Base-by-base conservation (phyloP, 169 alveolate genomes). In the Plasmodium inui region DNA sequence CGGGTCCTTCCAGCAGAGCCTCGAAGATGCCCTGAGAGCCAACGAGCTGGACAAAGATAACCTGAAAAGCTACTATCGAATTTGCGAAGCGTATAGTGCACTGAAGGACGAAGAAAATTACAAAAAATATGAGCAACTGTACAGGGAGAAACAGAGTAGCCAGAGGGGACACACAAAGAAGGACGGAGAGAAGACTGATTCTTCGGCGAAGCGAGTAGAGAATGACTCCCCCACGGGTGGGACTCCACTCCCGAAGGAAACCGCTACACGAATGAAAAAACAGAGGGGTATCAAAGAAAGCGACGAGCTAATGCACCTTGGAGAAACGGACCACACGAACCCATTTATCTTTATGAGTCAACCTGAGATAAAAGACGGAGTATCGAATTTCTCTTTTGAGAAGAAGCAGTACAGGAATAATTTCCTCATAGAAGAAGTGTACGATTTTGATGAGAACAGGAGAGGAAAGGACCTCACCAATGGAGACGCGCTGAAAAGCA, bases 401-500 rank as follows among this genome's bases (percentile, higher is more conserved):
- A 85, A 85, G 74, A 46, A 85, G 28, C 2, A 37, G 37, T 85
- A 85, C 46, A 85, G 67, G 74, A 46, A 85, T 19, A 85, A 85
- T 50, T 85, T 85, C 57, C 70, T 85, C 55, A 85, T 85, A 50
- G 93, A 85, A 55, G 93, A 85, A 34, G 85, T 85, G 8, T 85
- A 85, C 30, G 93, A 85, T 22, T 85, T 85, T 74, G 80, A 85
- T 26, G 22, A 39, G 73, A 85, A 53, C 26, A 53, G 79, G 28
- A 22, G 50, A n/a, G 67, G 79, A 22, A 19, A 46, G 12, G 41
- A 17, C 1, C 37, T 26, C 10, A 19, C 30, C 17, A 85, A 73
- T 32, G 53, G 72, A 30, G 3, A 1, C 19, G 17, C 37, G 5
- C 37, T 37, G 4, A 71, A 73, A 32, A 85, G 32, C 14, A 85